A percentile compares a stretch with the other conserved stretches of the same genome.
These are phyloP conservation scores for Rosa hybrid DNA, from an alignment of 331 rosid species.

Conservation along the genomic window DNA sequence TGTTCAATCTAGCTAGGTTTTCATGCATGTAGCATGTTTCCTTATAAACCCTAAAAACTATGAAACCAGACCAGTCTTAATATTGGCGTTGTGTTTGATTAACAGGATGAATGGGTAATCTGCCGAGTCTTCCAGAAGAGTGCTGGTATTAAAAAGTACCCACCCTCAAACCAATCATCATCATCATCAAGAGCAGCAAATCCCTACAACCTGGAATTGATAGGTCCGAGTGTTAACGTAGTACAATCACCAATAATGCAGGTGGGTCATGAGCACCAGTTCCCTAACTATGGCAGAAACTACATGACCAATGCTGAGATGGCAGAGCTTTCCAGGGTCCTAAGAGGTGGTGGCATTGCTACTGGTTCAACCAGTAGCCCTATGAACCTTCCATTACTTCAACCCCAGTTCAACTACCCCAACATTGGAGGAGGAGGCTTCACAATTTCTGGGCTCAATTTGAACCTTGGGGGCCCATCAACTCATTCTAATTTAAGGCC, in stretches of 20 bases:
- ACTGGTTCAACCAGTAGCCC: constrained; percentile 29
- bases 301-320: constrained; percentile 55
- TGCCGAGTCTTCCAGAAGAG: constrained; percentile 92
- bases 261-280: constrained; percentile 56
- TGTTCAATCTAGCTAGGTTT: background rate
- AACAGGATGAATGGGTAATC: constrained; percentile 97
- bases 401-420: constrained; percentile 53
- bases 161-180: constrained; percentile 51
- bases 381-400: constrained; percentile 52
- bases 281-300: constrained; percentile 60
- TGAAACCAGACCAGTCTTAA: background rate
- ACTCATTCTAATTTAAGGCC: constrained; percentile 49
- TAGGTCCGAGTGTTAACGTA: constrained; percentile 34
- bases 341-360: constrained; percentile 46
- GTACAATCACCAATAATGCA: constrained; percentile 64
- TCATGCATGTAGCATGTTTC: background rate
- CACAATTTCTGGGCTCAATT: constrained; percentile 81
- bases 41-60: background rate
- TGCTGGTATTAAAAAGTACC: constrained; percentile 76
- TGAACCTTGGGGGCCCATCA: constrained; percentile 60
- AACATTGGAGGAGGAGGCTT: constrained; percentile 48
- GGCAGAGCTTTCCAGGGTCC: constrained; percentile 64
- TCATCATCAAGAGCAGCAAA: constrained; percentile 52
- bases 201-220: constrained; percentile 63
- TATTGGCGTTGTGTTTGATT: background rate